Conservation (phyloP, 306 rosid species). For the Pyrus communis region DNA sequence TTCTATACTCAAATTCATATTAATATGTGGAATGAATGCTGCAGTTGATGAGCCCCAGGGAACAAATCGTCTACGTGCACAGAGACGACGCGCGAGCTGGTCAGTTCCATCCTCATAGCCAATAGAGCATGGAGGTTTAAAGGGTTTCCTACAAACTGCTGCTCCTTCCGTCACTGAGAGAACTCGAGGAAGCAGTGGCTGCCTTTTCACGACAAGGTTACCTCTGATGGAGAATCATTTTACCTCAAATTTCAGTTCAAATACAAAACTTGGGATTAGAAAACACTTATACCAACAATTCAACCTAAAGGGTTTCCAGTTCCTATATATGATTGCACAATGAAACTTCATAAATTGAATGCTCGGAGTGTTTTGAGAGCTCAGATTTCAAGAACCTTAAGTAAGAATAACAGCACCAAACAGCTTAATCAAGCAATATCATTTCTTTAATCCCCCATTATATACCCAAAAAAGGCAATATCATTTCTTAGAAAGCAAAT, state of each 20-base stretch:
- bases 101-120: conserved; percentile 38
- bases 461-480: neutral
- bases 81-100: conserved; percentile 71
- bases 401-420: neutral
- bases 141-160: conserved; percentile 73
- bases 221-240: conserved; percentile 34
- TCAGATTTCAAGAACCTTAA: no score
- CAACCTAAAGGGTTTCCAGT: neutral
- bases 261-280: neutral
- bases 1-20: conserved; percentile 13
- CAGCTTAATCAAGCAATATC: neutral
- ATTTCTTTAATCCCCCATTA: neutral
- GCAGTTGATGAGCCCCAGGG: conserved; percentile 84
- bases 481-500: neutral
- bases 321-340: no score
- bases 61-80: conserved; percentile 78
- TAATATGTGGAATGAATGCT: conserved; percentile 25
- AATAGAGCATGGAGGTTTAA: conserved; percentile 68
- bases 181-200: conserved; percentile 79
- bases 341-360: no score
- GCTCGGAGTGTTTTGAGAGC: no score
- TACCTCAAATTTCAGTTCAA: conserved; percentile 2
- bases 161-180: conserved; percentile 64
- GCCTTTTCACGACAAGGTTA: conserved; percentile 67
- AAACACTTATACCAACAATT: neutral